Evolutionary conservation across 164 flowering plant genomes (phyloP).

Genomic region (Annona cherimola): DNA sequence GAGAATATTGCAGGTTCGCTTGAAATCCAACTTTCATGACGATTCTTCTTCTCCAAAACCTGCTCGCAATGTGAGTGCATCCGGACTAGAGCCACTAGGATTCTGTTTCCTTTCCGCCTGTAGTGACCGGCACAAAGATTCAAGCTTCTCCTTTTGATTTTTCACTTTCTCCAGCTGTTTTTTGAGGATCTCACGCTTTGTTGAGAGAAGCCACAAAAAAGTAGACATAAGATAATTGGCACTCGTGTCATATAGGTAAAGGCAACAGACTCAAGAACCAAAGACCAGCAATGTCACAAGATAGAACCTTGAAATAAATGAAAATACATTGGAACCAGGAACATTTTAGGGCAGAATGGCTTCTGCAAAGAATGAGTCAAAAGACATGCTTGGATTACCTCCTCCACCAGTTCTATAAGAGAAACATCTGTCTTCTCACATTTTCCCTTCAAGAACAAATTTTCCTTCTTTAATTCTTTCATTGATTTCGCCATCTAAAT

Average conservation of each 20-base stretch:
- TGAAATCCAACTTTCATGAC: background rate
- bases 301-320: no score
- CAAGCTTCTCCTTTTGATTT: conserved; percentile 89
- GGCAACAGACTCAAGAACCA: background rate
- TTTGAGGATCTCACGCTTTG: conserved; percentile 75
- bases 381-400: conserved; percentile 41
- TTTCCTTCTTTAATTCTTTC: conserved; percentile 91
- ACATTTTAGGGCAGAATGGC: background rate
- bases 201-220: background rate
- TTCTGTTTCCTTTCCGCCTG: conserved; percentile 81
- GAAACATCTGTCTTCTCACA: conserved; percentile 78
- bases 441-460: conserved; percentile 76
- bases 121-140: conserved; percentile 79
- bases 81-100: conserved; percentile 28
- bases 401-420: conserved; percentile 80
- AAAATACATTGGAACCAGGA: background rate
- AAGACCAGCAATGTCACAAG: no score
- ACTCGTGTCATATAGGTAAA: background rate
- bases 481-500: conserved; percentile 75
- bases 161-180: conserved; percentile 74
- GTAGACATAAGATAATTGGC: background rate
- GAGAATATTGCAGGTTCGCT: background rate
- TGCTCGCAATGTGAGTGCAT: conserved; percentile 4
- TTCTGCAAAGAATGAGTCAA: background rate
- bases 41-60: conserved; percentile 4